Percentiles rank a stretch among this genome's conserved stretches.
phyloP scores from a whole-genome alignment of 2,329 filamentous ascomycete genomes.

The Monosporascus sp. region DNA sequence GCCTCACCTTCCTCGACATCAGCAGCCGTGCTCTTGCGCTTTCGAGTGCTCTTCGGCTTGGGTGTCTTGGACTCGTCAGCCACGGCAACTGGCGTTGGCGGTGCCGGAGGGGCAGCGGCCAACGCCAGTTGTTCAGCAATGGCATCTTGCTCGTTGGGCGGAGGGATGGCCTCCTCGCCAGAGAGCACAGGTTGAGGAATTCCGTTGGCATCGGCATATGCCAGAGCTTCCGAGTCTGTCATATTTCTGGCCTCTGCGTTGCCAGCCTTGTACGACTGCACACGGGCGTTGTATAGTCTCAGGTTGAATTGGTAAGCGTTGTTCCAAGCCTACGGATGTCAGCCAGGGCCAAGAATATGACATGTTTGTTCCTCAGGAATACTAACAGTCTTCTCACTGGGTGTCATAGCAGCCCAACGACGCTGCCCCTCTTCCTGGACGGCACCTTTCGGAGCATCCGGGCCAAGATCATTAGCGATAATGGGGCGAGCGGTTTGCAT shows the following conservation, averaged over 20 bases:
- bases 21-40: conserved; percentile 50
- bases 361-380: background rate
- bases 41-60: conserved; percentile 48
- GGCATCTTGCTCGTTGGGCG: conserved; percentile 48
- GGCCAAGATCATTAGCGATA: conserved; percentile 72
- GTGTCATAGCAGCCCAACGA: conserved; percentile 75
- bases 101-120: conserved; percentile 28
- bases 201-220: conserved; percentile 54
- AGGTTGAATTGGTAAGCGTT: conserved; percentile 64
- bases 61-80: conserved; percentile 51
- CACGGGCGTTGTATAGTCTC: conserved; percentile 59
- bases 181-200: conserved; percentile 50
- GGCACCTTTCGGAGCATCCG: conserved; percentile 74
- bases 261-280: conserved; percentile 59
- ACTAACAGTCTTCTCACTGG: conserved; percentile 61
- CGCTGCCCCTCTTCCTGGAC: conserved; percentile 83
- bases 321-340: conserved; percentile 48
- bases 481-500: conserved; percentile 81
- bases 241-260: conserved; percentile 56
- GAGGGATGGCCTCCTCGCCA: conserved; percentile 33
- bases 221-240: conserved; percentile 54
- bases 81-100: conserved; percentile 24
- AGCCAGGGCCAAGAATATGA: conserved; percentile 5
- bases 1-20: conserved; percentile 40
- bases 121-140: conserved; percentile 55